These are phyloP conservation scores for Chalciporus piperatus DNA, from an alignment of 768 basidiomycete species.

Conservation along the genomic window DNA sequence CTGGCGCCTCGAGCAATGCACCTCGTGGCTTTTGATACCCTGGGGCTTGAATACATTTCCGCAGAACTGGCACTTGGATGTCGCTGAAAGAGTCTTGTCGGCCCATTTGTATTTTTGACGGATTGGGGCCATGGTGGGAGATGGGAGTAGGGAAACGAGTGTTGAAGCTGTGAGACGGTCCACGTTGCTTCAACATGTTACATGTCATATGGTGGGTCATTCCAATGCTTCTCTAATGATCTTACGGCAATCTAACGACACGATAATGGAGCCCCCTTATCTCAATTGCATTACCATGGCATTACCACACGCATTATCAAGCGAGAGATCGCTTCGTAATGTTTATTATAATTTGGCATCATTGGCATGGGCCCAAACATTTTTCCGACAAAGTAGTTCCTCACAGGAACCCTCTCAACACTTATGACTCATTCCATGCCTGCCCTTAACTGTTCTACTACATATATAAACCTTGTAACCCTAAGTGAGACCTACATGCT, in stretches of 20 bases:
- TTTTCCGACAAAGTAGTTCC: too few species aligned
- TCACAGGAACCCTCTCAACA: too few species aligned
- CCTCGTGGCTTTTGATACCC: not conserved
- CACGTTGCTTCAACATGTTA: not conserved
- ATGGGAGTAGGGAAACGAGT: not conserved
- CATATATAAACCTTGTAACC: too few species aligned
- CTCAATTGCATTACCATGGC: not conserved
- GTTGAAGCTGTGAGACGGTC: not conserved
- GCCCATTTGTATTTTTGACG: not conserved
- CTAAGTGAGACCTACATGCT: too few species aligned
- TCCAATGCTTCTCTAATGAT: not conserved
- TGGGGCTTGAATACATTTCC: not conserved
- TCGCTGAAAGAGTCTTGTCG: not conserved
- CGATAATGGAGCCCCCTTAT: not conserved
- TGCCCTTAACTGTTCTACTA: too few species aligned
- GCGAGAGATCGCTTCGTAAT: not conserved
- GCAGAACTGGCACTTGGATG: not conserved
- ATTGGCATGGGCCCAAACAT: slow-evolving; percentile 39
- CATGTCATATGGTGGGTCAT: not conserved
- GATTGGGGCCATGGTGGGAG: not conserved
- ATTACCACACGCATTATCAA: not conserved
- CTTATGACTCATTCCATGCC: too few species aligned
- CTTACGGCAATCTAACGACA: not conserved
- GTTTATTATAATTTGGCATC: slow-evolving; percentile 52
- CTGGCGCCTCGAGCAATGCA: not conserved